A percentile compares a stretch with the other conserved stretches of the same genome.
Conservation (phyloP, 2,329 filamentous ascomycete species). For the Penicillium sp. region DNA sequence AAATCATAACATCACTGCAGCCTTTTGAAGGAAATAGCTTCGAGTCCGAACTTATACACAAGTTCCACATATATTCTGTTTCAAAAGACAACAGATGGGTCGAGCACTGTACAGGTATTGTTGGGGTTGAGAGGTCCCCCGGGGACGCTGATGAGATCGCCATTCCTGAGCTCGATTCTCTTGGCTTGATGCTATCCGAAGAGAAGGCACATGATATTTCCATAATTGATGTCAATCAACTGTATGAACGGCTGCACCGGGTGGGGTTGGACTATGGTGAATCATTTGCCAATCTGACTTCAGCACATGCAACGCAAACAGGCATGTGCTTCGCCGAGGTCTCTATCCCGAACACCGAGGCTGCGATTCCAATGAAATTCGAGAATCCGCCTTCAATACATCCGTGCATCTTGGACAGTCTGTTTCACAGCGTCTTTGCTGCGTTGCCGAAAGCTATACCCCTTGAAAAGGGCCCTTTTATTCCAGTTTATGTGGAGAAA, state of each 20-base stretch:
- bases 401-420: conserved; percentile 32
- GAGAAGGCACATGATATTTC: conserved; percentile 8
- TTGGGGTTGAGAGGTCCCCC: conserved; percentile 1
- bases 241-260: conserved; percentile 26
- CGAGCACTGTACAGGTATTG: conserved; percentile 21
- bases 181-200: too few relatives aligned
- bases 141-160: not conserved
- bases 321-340: conserved; percentile 23
- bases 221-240: conserved; percentile 18
- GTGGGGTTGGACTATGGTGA: conserved; percentile 31
- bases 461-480: conserved; percentile 12
- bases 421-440: conserved; percentile 31
- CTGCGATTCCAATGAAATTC: conserved; percentile 29
- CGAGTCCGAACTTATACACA: conserved; percentile 4
- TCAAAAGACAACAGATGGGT: conserved; percentile 22
- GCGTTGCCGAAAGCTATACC: conserved; percentile 13
- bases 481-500: conserved; percentile 25
- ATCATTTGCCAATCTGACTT: conserved; percentile 26
- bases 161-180: too few relatives aligned
- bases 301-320: conserved; percentile 9
- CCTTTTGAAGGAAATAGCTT: not conserved
- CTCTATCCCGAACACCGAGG: conserved; percentile 25
- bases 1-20: conserved; percentile 2
- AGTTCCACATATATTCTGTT: conserved; percentile 21
- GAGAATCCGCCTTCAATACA: conserved; percentile 30